Conservation (phyloP, 116 monocot genomes). For the Dioscorea cayenensis region DNA sequence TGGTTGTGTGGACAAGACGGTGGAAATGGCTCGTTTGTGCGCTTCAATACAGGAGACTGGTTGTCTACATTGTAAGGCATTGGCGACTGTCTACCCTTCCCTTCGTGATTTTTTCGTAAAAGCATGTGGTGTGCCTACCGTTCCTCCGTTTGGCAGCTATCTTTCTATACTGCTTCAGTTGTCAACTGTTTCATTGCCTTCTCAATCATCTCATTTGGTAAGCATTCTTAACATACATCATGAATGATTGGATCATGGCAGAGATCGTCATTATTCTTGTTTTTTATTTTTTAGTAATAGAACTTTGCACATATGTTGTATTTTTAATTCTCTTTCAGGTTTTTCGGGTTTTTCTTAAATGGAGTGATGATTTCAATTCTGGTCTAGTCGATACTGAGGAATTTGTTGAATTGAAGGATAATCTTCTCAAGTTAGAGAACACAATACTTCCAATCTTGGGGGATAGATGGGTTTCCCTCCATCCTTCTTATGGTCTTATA, state of each 20-base stretch:
- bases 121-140: conserved; percentile 47
- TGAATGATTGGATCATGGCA: background rate
- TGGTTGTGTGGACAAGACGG: conserved; percentile 61
- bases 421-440: conserved; percentile 48
- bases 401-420: conserved; percentile 47
- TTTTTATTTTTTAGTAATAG: background rate
- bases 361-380: conserved; percentile 65
- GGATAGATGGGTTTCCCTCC: conserved; percentile 94
- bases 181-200: conserved; percentile 47
- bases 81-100: conserved; percentile 56
- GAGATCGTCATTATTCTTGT: background rate
- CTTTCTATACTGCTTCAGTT: conserved; percentile 65
- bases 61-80: conserved; percentile 18
- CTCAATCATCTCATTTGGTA: conserved; percentile 60
- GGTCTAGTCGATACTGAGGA: conserved; percentile 36
- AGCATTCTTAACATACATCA: conserved; percentile 7
- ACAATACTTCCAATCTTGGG: conserved; percentile 63
- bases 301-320: background rate
- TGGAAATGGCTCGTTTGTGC: conserved; percentile 23
- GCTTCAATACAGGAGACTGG: conserved; percentile 7
- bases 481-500: conserved; percentile 68
- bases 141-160: conserved; percentile 56
- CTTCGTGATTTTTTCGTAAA: conserved; percentile 82
- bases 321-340: conserved; percentile 39
- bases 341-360: conserved; percentile 57